Evolutionary conservation across 1,139 yeast species (phyloP), one percentile per base, ranked within the genome.

Genomic region (Wickerhamiella pararugosa): DNA sequence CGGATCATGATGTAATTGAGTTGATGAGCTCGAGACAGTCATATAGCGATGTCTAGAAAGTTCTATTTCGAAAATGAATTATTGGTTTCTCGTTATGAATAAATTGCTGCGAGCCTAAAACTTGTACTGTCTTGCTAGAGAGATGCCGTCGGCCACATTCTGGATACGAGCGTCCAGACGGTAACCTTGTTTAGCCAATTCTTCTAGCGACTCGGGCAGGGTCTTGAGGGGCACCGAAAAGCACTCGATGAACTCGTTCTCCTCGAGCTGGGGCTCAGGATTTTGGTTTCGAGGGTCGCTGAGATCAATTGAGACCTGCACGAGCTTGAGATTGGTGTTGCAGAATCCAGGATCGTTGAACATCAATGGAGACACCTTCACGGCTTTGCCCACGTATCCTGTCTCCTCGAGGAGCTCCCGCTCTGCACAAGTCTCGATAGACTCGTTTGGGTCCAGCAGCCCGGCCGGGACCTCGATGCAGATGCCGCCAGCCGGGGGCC

Each of bases 391-490:
- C 40, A 76, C 65, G 56, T 81, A 87, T 0, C 98, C 98, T 0
- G 97, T 87, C 57, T 90, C 98, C 59, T 90, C 98, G 42, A 70
- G 68, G 48, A 90, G 64, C 59, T 90, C 98, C 47, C 98, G 70
- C 43, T 77, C 69, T 0, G 97, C 97, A 31, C 96, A 84, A 3
- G 72, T 61, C 50, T 78, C 86, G 33, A 84, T 63, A 1, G 79
- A 59, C 57, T 90, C 98, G 41, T 74, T 70, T 1, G 92, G 84
- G 58, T 90, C 98, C 37, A 90, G 71, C 47, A 90, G 66, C 0
- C 98, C 98, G 0, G 98, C 98, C 0, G 98, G 98, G 53, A 87
- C 70, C 59, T 90, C 98, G 49, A 90, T 76, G 55, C 90, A 80
- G 2, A 87, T 84, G 26, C 84, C 86, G 44, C 72, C 78, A 7